phyloP scores from a whole-genome alignment of 257 asterid genomes.

The Solanum clarkiae region DNA sequence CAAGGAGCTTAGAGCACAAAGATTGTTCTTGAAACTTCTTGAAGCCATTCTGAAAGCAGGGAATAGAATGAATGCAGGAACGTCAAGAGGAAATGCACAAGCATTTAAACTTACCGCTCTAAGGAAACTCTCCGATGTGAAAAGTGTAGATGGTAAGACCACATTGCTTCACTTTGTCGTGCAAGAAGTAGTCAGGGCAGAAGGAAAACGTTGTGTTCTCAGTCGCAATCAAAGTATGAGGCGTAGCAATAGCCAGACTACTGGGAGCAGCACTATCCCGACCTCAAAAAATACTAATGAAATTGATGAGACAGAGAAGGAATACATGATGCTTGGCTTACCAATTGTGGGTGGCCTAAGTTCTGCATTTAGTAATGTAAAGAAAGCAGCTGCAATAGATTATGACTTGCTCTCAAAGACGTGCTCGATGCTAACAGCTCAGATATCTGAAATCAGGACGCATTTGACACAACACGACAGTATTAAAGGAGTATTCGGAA shows the following conservation, averaged over 20 bases:
- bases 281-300: constrained; percentile 4
- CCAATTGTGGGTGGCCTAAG: constrained; percentile 80
- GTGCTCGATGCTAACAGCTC: constrained; percentile 21
- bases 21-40: constrained; percentile 74
- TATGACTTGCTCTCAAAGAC: constrained; percentile 36
- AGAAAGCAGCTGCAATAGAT: constrained; percentile 55
- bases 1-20: constrained; percentile 60
- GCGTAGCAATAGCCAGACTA: constrained; percentile 30
- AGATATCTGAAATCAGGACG: constrained; percentile 24
- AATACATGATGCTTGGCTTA: constrained; percentile 71
- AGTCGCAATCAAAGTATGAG: constrained; percentile 36
- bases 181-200: constrained; percentile 81
- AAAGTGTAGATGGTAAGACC: constrained; percentile 79
- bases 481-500: constrained; percentile 28
- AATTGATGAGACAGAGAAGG: constrained; percentile 57
- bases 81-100: constrained; percentile 81
- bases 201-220: constrained; percentile 69
- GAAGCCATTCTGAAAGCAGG: constrained; percentile 92
- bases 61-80: constrained; percentile 75
- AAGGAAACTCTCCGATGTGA: constrained; percentile 69
- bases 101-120: constrained; percentile 78
- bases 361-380: constrained; percentile 53
- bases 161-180: constrained; percentile 81
- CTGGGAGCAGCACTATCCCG: constrained; percentile 1
- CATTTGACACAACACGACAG: constrained; percentile 18